Percentiles rank a stretch among this genome's conserved stretches.
Conservation (phyloP, 139 green algal species). For the Mychonastes homosphaera region DNA sequence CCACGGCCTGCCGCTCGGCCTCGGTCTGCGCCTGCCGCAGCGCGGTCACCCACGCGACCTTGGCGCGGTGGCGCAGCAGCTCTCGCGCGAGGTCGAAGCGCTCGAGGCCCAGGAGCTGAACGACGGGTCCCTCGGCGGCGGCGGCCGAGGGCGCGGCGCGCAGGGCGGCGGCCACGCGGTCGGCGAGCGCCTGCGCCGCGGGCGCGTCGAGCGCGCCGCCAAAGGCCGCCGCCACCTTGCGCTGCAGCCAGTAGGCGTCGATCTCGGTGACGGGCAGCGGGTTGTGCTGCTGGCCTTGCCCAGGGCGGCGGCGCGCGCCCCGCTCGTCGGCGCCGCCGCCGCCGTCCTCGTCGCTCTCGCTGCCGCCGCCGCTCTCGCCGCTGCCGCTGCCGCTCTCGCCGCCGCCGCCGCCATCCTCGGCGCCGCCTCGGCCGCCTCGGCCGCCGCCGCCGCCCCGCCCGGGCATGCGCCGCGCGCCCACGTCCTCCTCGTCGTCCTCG, state of each 20-base stretch:
- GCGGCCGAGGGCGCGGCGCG: conserved; percentile 4
- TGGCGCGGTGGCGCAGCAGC: conserved; percentile 76
- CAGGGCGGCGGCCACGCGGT: conserved; percentile 56
- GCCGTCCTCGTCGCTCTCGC: too few relatives aligned
- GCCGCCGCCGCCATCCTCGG: too few relatives aligned
- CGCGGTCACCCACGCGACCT: conserved; percentile 92
- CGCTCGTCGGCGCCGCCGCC: too few relatives aligned
- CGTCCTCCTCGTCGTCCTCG: conserved; percentile 37
- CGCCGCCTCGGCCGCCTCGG: too few relatives aligned
- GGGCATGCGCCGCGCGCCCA: too few relatives aligned
- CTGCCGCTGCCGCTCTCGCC: too few relatives aligned
- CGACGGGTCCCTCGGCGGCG: conserved; percentile 81
- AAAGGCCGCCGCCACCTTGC: conserved; percentile 61
- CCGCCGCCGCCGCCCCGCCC: too few relatives aligned
- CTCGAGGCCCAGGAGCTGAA: conserved; percentile 85
- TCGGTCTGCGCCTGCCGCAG: conserved; percentile 70
- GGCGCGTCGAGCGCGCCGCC: conserved; percentile 53
- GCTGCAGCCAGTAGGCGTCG: conserved; percentile 98
- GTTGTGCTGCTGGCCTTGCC: too few relatives aligned
- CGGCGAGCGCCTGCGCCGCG: conserved; percentile 56
- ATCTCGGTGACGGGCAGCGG: too few relatives aligned
- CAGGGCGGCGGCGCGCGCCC: too few relatives aligned
- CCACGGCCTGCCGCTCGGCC: conserved; percentile 49
- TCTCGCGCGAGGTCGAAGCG: conserved; percentile 96
- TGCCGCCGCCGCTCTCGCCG: too few relatives aligned